Conservation (phyloP, 768 basidiomycete genomes). For the Mycena amicta region DNA sequence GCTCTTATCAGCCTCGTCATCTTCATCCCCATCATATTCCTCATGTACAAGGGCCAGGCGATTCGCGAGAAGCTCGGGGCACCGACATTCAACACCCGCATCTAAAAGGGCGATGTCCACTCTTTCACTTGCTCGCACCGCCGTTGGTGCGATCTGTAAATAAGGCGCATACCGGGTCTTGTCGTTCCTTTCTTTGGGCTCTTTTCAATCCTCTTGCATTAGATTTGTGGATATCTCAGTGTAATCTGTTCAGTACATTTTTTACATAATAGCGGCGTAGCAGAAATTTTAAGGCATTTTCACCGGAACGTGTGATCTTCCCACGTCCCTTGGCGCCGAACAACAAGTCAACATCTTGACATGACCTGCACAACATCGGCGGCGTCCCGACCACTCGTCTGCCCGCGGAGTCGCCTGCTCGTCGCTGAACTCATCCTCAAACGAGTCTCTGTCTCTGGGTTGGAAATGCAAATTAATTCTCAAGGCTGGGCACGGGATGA, state of each 20-base stretch:
- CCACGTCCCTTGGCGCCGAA: too few species aligned
- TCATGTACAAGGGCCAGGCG: slow-evolving; percentile 18
- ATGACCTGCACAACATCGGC: background rate
- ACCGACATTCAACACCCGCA: slow-evolving; percentile 18
- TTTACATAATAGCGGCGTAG: too few species aligned
- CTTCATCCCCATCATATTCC: slow-evolving; percentile 16
- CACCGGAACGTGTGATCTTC: too few species aligned
- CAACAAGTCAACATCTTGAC: background rate
- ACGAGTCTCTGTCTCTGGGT: background rate
- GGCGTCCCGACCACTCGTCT: background rate
- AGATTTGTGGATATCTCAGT: too few species aligned
- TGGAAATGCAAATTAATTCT: background rate
- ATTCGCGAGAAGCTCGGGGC: slow-evolving; percentile 16
- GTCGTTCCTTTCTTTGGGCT: too few species aligned
- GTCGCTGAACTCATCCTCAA: background rate
- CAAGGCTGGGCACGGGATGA: background rate
- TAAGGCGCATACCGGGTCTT: too few species aligned
- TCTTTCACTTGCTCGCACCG: too few species aligned
- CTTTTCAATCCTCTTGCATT: too few species aligned
- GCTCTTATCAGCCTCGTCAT: slow-evolving; percentile 17
- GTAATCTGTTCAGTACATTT: too few species aligned
- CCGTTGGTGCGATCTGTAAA: too few species aligned
- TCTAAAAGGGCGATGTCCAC: too few species aligned
- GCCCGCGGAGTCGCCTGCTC: background rate
- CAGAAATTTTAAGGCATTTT: too few species aligned